These are phyloP conservation scores for Sclerotinia trifoliorum DNA, from an alignment of 2,329 filamentous ascomycete species.

Conservation along the genomic window DNA sequence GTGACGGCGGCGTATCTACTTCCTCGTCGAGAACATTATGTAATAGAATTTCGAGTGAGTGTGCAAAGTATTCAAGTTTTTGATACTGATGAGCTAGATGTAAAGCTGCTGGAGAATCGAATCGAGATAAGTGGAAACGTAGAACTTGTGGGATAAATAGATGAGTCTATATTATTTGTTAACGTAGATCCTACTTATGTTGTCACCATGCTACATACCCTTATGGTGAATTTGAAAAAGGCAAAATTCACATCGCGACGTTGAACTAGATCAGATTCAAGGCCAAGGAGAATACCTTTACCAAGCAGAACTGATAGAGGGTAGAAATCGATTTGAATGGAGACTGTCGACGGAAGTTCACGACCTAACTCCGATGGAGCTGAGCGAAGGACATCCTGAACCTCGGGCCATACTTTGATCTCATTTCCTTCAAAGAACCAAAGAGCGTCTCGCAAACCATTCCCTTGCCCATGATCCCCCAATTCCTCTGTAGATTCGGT, in stretches of 20 bases:
- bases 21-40: conserved; percentile 95
- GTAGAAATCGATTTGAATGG: conserved; percentile 90
- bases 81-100: conserved; percentile 83
- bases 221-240: conserved; percentile 81
- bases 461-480: conserved; percentile 32
- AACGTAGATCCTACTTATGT: conserved; percentile 18
- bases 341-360: conserved; percentile 72
- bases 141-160: conserved; percentile 89
- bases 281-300: conserved; percentile 85
- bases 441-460: conserved; percentile 72
- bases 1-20: conserved; percentile 69
- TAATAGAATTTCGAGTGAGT: conserved; percentile 86
- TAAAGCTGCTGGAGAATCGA: conserved; percentile 77
- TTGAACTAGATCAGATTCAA: conserved; percentile 92
- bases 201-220: conserved; percentile 59
- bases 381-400: conserved; percentile 76
- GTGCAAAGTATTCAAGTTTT: conserved; percentile 84
- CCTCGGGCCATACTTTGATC: conserved; percentile 84
- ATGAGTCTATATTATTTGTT: conserved; percentile 64
- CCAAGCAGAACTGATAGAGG: conserved; percentile 83
- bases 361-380: conserved; percentile 63
- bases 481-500: conserved; percentile 21
- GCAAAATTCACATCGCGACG: conserved; percentile 88
- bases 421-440: conserved; percentile 92
- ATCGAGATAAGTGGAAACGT: conserved; percentile 71